Conservation (phyloP, 345 rosid genomes). For the Citrus cavaleriei region DNA sequence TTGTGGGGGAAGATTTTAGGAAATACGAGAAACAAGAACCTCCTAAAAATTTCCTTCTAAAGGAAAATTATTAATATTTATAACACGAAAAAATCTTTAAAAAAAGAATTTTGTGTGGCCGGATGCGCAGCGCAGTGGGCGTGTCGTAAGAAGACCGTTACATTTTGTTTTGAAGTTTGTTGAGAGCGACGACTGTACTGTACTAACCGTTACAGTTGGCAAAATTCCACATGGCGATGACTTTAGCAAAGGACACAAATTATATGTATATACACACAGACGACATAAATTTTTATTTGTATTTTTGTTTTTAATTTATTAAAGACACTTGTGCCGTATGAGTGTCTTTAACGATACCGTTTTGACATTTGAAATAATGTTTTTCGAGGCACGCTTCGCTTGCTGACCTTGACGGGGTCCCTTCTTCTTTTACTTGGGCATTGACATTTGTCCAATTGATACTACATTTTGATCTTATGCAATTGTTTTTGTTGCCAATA, state of each 20-base stretch:
- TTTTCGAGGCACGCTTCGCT: not conserved
- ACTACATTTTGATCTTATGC: too few relatives aligned
- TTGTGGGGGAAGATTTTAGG: not conserved
- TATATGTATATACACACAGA: too few relatives aligned
- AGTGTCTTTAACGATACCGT: not conserved
- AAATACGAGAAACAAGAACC: too few relatives aligned
- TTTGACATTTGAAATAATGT: not conserved
- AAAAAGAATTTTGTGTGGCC: not conserved
- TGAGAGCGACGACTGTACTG: not conserved
- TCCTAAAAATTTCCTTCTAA: too few relatives aligned
- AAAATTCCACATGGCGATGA: too few relatives aligned
- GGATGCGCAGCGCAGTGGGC: not conserved
- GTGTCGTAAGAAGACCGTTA: not conserved
- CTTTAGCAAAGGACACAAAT: not conserved
- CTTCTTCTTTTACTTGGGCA: not conserved
- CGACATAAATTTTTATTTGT: not conserved
- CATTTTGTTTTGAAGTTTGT: not conserved
- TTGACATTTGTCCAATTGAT: not conserved
- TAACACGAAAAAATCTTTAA: too few relatives aligned
- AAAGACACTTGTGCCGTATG: not conserved
- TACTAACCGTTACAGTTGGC: not conserved
- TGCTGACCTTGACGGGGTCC: not conserved
- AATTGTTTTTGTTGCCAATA: not conserved
- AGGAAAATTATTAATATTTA: too few relatives aligned
- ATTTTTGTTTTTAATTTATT: too few relatives aligned